Evolutionary conservation across 2,329 filamentous ascomycete species (phyloP), one percentile per base, ranked within the genome.

Genomic region (Fusarium aywerte): DNA sequence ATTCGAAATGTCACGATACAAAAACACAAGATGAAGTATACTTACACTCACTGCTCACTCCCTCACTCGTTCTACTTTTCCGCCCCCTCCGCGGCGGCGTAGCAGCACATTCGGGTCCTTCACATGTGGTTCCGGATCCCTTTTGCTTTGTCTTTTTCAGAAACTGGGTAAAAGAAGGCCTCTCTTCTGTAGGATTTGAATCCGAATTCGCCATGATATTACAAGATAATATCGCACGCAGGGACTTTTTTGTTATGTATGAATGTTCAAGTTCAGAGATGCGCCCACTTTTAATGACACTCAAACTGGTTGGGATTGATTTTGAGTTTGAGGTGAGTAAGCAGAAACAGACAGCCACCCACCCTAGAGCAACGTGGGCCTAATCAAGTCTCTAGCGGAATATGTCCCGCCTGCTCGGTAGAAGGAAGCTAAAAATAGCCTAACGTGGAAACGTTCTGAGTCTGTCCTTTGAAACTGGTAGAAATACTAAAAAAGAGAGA

Each of bases 151-250:
- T 79, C 42, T 77, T 79, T 67, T 80, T 83, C 81, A 82, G 82
- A 59, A 81, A 85, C 11, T 76, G 70, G n/a, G 77, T 74, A 68
- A 85, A 85, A n/a, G 82, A 82, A 4, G 82, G 82, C 59, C 80
- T 76, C 13, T 43, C 25, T 7, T 54, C 54, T 32, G 16, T 11
- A 39, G 49, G 29, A 48, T 27, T 44, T 15, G 45, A 18, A 40
- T 38, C 36, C n/a, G 49, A 29, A 44, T 44, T 48, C 33, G 57
- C 50, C 62, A 66, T 67, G 45, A 39, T 33, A 47, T 31, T 33
- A 50, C 11, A 38, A 23, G 23, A n/a, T 40, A 15, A 21, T 43
- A 29, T 43, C 40, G 35, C 31, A 27, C n/a, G 56, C 31, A 23
- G 23, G 27, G 39, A 32, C 25, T 21, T 44, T 33, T 44, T 44